Conservation (phyloP, 768 basidiomycete species). For the Phallus indusiatus region DNA sequence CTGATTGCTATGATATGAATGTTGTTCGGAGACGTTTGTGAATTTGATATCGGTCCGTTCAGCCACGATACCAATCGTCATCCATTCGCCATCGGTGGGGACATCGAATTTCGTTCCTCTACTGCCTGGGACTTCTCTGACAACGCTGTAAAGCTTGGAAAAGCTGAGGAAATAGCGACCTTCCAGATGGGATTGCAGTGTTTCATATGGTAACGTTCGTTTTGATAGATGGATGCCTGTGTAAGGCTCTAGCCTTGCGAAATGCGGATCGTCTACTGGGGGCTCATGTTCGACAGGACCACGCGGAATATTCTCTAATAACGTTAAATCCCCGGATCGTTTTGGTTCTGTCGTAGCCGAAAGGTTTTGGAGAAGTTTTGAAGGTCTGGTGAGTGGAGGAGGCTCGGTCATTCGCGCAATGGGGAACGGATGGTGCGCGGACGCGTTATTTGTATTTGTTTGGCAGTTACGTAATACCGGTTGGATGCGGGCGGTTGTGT, state of each 20-base stretch:
- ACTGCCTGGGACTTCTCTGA: conserved; percentile 67
- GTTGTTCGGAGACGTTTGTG: conserved; percentile 24
- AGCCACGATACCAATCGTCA: conserved; percentile 92
- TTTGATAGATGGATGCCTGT: conserved; percentile 73
- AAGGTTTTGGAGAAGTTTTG: conserved; percentile 4
- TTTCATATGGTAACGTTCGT: conserved; percentile 57
- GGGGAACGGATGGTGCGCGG: not conserved
- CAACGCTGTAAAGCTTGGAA: conserved; percentile 78
- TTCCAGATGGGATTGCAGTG: conserved; percentile 69
- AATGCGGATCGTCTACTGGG: conserved; percentile 63
- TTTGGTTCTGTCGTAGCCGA: conserved; percentile 4
- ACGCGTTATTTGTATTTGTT: not conserved
- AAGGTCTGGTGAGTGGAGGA: not conserved
- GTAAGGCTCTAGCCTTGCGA: conserved; percentile 80
- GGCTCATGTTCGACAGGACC: conserved; percentile 73
- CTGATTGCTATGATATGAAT: conserved; percentile 11
- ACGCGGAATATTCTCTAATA: conserved; percentile 63
- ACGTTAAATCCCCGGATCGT: conserved; percentile 53
- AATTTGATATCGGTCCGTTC: conserved; percentile 75
- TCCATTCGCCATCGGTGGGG: conserved; percentile 88
- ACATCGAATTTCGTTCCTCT: conserved; percentile 68
- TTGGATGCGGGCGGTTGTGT: too few relatives aligned
- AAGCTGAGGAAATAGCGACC: conserved; percentile 86
- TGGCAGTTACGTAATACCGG: not conserved
- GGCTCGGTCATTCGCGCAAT: not conserved